Conservation (phyloP, 768 basidiomycete genomes). For the Boletus huronensis region DNA sequence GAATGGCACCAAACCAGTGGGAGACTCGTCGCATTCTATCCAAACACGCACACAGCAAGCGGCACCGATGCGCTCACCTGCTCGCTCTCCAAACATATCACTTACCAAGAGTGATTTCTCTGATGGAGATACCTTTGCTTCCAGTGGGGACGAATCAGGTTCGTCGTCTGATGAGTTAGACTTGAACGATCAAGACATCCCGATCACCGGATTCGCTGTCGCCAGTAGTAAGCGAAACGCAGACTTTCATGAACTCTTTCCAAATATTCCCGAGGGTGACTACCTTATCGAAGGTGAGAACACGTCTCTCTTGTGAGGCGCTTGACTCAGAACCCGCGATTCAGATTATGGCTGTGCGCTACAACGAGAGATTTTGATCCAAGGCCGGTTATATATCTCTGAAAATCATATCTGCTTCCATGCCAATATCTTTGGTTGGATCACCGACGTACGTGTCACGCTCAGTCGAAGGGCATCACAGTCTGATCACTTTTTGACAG, state of each 20-base stretch:
- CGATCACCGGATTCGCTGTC: constrained; percentile 95
- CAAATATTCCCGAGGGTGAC: constrained; percentile 86
- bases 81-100: constrained; percentile 20
- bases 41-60: not conserved
- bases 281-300: constrained; percentile 93
- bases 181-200: constrained; percentile 59
- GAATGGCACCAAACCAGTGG: constrained; percentile 14
- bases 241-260: constrained; percentile 94
- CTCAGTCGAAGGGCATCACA: not conserved
- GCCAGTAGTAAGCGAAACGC: constrained; percentile 92
- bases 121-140: constrained; percentile 25
- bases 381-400: constrained; percentile 94
- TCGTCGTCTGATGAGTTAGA: constrained; percentile 35
- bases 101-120: constrained; percentile 25
- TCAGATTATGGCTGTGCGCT: constrained; percentile 96
- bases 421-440: constrained; percentile 99
- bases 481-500: constrained; percentile 38
- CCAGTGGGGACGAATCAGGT: constrained; percentile 30
- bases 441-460: constrained; percentile 75
- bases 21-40: not conserved
- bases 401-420: constrained; percentile 99
- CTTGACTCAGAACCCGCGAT: not conserved
- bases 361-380: constrained; percentile 93
- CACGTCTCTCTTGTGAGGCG: not conserved
- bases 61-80: constrained; percentile 9